A percentile compares a stretch with the other conserved stretches of the same genome.
Evolutionary conservation across 75 land plant species (phyloP).

Genomic region (Isoetes taiwanensis): DNA sequence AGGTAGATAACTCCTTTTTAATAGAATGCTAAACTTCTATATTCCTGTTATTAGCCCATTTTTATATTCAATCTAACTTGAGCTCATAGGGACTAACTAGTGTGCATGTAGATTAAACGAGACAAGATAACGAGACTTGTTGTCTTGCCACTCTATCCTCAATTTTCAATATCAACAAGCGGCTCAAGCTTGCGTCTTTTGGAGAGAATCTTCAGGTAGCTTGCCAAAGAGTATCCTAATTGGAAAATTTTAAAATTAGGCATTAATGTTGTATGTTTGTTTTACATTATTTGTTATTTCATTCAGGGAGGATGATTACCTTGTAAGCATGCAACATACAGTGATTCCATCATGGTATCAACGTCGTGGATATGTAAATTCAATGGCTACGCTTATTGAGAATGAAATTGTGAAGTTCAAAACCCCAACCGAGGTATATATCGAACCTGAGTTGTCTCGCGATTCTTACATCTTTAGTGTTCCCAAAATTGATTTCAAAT

Average conservation of each 20-base stretch:
- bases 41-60: too few relatives aligned
- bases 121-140: conserved; percentile 93
- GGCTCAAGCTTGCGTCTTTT: conserved; percentile 95
- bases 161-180: conserved; percentile 98
- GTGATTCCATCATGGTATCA: conserved; percentile 99
- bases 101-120: conserved; percentile 53
- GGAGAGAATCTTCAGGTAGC: conserved; percentile 89
- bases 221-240: too few relatives aligned
- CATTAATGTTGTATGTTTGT: too few relatives aligned
- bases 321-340: conserved; percentile 98
- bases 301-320: conserved; percentile 89
- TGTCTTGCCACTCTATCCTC: conserved; percentile 97
- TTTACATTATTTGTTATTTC: too few relatives aligned
- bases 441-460: too few relatives aligned
- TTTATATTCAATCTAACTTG: too few relatives aligned
- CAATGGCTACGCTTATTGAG: conserved; percentile 84
- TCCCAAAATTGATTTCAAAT: too few relatives aligned
- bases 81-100: too few relatives aligned
- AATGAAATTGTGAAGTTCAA: conserved; percentile 72
- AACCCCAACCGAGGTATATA: conserved; percentile 64
- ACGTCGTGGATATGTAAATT: conserved; percentile 87
- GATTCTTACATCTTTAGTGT: too few relatives aligned
- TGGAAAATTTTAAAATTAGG: too few relatives aligned
- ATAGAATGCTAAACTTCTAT: too few relatives aligned
- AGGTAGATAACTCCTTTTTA: too few relatives aligned